Evolutionary conservation across 768 basidiomycete species (phyloP), one percentile per base, ranked within the genome.

Genomic region (Lyophyllum atratum): DNA sequence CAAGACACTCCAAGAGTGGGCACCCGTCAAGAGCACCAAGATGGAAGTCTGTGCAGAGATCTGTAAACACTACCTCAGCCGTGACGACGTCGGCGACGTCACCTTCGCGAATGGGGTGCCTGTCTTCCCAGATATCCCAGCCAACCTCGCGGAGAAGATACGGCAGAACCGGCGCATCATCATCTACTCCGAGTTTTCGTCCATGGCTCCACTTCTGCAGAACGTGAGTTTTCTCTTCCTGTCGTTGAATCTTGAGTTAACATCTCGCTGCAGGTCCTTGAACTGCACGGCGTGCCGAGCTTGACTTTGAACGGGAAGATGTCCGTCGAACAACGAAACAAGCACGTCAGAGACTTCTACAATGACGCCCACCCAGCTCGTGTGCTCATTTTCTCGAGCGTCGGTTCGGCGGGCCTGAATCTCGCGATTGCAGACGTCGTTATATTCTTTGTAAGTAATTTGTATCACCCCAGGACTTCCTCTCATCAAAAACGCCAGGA

Each of bases 371-470:
- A 47, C n/a, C 39, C 29, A 4, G 42, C 24, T 5, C 29, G 63
- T 11, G 59, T 67, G 0, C 50, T 68, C 0, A 56, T 71, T 6
- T 58, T 71, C 45, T 71, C 67, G 0, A 56, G 60, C 4, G 64
- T 71, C 1, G 67, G 67, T 2, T 43, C 63, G 0, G 63, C 60
- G 0, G 64, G 68, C 11, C 63, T 70, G 0, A 71, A 70, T 39
- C 52, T 70, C 0, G 47, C 68, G 2, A 55, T 65, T 2, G 61
- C 68, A 0, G 46, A 50, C 24, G 37, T 54, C 12, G 56, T 70
- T 1, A 63, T 70, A 6, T 60, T 70, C 24, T 61, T 70, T 14
- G 66, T 70, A 34, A 60, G 66, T 56, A n/a, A n/a, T 11, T n/a
- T 40, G n/a, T n/a, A n/a, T 45, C 26, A 15, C 33, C 14, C 47